Base-by-base conservation (phyloP, 768 basidiomycete genomes). In the Tricholoma sp. region DNA sequence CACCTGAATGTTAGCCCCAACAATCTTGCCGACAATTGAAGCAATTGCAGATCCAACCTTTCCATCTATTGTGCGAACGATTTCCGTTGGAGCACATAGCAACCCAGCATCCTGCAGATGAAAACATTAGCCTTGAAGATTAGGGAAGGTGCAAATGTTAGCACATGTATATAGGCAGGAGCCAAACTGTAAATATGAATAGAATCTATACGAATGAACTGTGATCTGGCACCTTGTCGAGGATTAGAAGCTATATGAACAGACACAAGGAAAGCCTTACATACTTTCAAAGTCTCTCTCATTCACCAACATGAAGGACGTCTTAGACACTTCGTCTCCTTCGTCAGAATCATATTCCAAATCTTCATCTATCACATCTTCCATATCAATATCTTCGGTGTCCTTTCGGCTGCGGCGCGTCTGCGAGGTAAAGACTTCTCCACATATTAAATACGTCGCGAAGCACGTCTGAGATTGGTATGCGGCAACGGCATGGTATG, bases 381-480 rank as follows among this genome's bases (percentile, higher is more conserved):
- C 71, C 7, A 72, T 69, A 6, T 65, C 64, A 53, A 73, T 67
- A n/a, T 79, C 77, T 53, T 74, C 68, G 54, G 76, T 74, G 37
- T 74, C 51, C 13, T 78, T 74, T 62, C 75, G 54, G 48, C 44
- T 57, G n/a, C 57, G 3, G 18, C 41, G 39, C 34, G 29, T 54
- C 17, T 5, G 50, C 41, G 53, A 49, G 6, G 71, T 58, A 51
- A 67, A 55, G 2, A 75, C 66, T 53, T 84, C 80, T 24, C 91
- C 91, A 12, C 78, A 81, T 11, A 93, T 62, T 36, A 89, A 69
- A 70, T 88, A 91, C 0, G 89, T 91, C n/a, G 91, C 89, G 53
- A 73, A 74, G 20, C 76, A 74, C 6, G 70, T 67, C 44, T 77
- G 76, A 11, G 74, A 66, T 54, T 70, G 67, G 48, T 76, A 70